These are phyloP conservation scores for Schwanniomyces sp. DNA, from an alignment of 805 yeast species.

Conservation along the genomic window DNA sequence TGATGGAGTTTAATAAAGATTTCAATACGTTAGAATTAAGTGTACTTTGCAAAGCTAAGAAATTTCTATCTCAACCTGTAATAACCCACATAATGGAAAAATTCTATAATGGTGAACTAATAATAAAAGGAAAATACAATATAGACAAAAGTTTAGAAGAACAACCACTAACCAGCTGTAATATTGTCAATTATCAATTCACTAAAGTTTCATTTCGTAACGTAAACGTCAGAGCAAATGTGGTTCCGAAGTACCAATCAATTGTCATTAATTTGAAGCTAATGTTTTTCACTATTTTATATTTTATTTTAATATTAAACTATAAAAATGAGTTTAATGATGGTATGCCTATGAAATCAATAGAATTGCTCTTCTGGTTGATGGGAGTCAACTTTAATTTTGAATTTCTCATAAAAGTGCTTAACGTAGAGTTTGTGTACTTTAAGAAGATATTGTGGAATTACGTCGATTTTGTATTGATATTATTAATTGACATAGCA, in stretches of 20 bases:
- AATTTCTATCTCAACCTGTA: constrained; percentile 52
- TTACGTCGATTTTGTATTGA: constrained; percentile 44
- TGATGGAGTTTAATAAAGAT: constrained; percentile 28
- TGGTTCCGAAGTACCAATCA: constrained; percentile 43
- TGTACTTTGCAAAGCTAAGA: constrained; percentile 52
- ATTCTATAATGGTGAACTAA: constrained; percentile 53
- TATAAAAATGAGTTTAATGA: constrained; percentile 13
- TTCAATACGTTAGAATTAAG: constrained; percentile 53
- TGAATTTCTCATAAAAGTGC: constrained; percentile 45
- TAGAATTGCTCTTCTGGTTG: constrained; percentile 42
- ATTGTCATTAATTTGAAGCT: constrained; percentile 38
- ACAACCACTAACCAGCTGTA: constrained; percentile 13
- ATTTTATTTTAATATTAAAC: constrained; percentile 26
- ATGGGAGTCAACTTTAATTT: constrained; percentile 48
- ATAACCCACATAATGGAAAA: constrained; percentile 46
- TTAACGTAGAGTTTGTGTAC: constrained; percentile 45
- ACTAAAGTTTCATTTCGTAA: constrained; percentile 30
- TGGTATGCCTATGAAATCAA: constrained; percentile 7
- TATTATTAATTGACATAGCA: constrained; percentile 36
- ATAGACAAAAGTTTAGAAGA: constrained; percentile 12
- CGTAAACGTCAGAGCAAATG: constrained; percentile 27
- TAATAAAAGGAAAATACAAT: constrained; percentile 16
- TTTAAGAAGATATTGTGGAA: constrained; percentile 55
- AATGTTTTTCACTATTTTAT: constrained; percentile 27
- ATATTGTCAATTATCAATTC: constrained; percentile 30